Conservation (phyloP, 2,329 filamentous ascomycete species). For the Neurospora sp. region DNA sequence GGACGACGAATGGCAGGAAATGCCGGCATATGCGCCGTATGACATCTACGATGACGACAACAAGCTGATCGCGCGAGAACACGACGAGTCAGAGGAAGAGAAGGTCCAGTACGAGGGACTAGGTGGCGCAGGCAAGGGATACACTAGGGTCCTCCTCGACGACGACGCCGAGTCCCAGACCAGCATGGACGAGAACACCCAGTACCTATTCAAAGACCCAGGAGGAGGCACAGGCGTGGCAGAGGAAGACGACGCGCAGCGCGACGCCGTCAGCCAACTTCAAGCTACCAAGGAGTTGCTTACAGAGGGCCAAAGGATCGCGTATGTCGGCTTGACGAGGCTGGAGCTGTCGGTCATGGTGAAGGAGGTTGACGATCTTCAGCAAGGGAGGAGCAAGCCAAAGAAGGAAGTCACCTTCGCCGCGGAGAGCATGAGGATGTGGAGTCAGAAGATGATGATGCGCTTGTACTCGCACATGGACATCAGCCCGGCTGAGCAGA, state of each 20-base stretch:
- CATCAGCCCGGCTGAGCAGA: conserved; percentile 78
- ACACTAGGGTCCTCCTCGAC: conserved; percentile 89
- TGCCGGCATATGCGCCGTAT: conserved; percentile 87
- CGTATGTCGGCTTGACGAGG: conserved; percentile 85
- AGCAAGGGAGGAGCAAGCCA: conserved; percentile 48
- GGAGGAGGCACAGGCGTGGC: conserved; percentile 44
- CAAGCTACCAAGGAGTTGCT: conserved; percentile 92
- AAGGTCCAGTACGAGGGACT: conserved; percentile 59
- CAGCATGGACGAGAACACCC: conserved; percentile 94
- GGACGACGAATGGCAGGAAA: conserved; percentile 78
- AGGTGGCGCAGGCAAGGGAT: conserved; percentile 87
- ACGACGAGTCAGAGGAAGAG: conserved; percentile 60
- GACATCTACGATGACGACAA: conserved; percentile 96
- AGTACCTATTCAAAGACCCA: conserved; percentile 81
- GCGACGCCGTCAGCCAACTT: conserved; percentile 82
- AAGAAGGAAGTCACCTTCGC: conserved; percentile 65
- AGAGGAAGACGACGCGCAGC: conserved; percentile 69
- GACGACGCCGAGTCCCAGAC: conserved; percentile 91
- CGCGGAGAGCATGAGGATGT: conserved; percentile 80
- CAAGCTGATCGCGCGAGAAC: conserved; percentile 73
- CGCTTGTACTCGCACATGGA: conserved; percentile 94
- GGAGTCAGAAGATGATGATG: conserved; percentile 97
- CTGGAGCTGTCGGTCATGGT: conserved; percentile 73
- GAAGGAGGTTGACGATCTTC: conserved; percentile 53
- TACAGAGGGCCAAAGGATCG: conserved; percentile 90